Percentiles rank a stretch among this genome's conserved stretches.
Conservation (phyloP, 106 monocot genomes). For the Triglochin maritima region DNA sequence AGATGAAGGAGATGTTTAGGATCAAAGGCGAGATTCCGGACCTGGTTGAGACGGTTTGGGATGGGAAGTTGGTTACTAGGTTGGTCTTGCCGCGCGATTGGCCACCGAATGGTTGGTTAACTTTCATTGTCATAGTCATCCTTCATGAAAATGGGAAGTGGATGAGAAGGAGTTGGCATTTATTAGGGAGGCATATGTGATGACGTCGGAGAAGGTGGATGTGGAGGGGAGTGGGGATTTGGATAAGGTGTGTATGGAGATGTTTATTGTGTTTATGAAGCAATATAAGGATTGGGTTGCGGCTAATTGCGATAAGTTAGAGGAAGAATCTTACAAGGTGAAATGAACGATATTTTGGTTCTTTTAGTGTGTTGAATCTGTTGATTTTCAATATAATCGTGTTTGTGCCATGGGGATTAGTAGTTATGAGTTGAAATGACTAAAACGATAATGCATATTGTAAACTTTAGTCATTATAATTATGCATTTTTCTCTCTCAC, state of each 20-base stretch:
- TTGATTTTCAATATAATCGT: neutral
- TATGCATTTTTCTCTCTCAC: too few relatives aligned
- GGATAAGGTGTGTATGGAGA: slow-evolving; percentile 41
- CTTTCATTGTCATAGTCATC: too few relatives aligned
- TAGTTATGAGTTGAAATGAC: too few relatives aligned
- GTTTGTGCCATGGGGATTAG: too few relatives aligned
- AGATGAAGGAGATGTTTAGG: slow-evolving; percentile 38
- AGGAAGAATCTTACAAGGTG: slow-evolving; percentile 92
- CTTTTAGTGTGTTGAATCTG: neutral
- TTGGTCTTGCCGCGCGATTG: slow-evolving; percentile 81
- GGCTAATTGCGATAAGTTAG: slow-evolving; percentile 58
- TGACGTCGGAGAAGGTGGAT: slow-evolving; percentile 46
- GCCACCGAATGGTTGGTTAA: too few relatives aligned
- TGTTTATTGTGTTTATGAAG: slow-evolving; percentile 81
- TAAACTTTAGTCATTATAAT: too few relatives aligned
- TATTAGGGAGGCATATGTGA: slow-evolving; percentile 59
- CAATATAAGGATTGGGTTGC: slow-evolving; percentile 92
- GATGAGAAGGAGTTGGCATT: slow-evolving; percentile 69
- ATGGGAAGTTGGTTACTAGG: slow-evolving; percentile 41
- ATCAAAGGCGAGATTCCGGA: slow-evolving; percentile 73
- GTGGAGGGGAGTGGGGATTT: slow-evolving; percentile 28
- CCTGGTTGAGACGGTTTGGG: slow-evolving; percentile 56
- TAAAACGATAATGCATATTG: too few relatives aligned
- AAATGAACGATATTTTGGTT: neutral
- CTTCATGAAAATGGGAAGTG: too few relatives aligned